phyloP scores from a whole-genome alignment of 495 filamentous ascomycete species.

The Penicillium diatomitis region DNA sequence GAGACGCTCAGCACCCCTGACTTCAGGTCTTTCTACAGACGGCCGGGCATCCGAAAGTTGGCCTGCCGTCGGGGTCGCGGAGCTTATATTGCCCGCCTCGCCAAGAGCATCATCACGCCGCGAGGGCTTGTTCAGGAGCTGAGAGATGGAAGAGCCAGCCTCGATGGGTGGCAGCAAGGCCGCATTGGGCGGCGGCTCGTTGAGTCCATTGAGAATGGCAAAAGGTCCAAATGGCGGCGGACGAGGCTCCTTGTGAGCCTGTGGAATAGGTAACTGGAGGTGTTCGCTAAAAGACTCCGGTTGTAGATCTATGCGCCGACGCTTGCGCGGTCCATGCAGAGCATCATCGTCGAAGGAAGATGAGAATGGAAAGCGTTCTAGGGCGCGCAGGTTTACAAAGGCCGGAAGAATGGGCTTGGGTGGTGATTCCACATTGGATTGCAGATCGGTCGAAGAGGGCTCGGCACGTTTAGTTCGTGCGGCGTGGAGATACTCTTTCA shows the following conservation, averaged over 20 bases:
- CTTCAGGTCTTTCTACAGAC: constrained; percentile 24
- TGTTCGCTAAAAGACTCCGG: constrained; percentile 41
- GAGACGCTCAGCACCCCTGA: constrained; percentile 30
- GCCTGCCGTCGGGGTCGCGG: constrained; percentile 13
- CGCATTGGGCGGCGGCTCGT: constrained; percentile 66
- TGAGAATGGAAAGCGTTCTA: constrained; percentile 37
- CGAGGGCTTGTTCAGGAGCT: constrained; percentile 32
- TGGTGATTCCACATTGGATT: constrained; percentile 26
- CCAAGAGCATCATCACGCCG: constrained; percentile 12
- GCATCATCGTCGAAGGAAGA: constrained; percentile 34
- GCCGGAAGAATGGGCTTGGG: constrained; percentile 38
- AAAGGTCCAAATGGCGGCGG: constrained; percentile 42
- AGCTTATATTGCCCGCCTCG: constrained; percentile 14
- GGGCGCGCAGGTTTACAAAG: constrained; percentile 39
- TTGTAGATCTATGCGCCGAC: constrained; percentile 33
- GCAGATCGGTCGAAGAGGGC: constrained; percentile 15
- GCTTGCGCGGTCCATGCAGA: constrained; percentile 29
- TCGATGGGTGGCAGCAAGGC: constrained; percentile 66
- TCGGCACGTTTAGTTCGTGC: constrained; percentile 30
- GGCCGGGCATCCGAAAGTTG: constrained; percentile 16
- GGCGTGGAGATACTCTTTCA: constrained; percentile 27
- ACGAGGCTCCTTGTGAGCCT: constrained; percentile 38
- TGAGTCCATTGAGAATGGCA: constrained; percentile 65
- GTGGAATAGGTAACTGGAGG: constrained; percentile 41
- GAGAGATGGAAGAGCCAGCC: constrained; percentile 35